Conservation (phyloP, 768 basidiomycete species). For the Pholiota conissans region DNA sequence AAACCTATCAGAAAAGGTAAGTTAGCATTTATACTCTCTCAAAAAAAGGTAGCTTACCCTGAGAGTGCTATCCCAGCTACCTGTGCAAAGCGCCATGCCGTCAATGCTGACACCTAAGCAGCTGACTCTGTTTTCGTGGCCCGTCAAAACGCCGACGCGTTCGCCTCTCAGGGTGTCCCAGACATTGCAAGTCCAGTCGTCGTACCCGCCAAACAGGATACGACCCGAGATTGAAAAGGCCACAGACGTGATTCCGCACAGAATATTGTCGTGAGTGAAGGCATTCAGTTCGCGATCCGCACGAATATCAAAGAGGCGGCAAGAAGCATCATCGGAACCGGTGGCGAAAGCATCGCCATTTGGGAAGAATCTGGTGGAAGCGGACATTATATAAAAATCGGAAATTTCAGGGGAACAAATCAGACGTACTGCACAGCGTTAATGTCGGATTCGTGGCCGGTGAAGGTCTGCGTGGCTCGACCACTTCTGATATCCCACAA, state of each 20-base stretch:
- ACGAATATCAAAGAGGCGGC: conserved; percentile 95
- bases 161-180: conserved; percentile 99
- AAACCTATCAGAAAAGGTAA: conserved; percentile 53
- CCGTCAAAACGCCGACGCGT: conserved; percentile 94
- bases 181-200: conserved; percentile 99
- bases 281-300: conserved; percentile 96
- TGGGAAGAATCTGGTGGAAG: conserved; percentile 85
- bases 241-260: conserved; percentile 98
- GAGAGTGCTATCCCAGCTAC: conserved; percentile 96
- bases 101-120: conserved; percentile 95
- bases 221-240: conserved; percentile 98
- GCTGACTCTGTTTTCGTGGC: conserved; percentile 97
- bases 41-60: conserved; percentile 57
- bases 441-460: conserved; percentile 98
- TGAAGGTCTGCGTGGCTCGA: conserved; percentile 97
- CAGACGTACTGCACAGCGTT: conserved; percentile 92
- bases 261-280: conserved; percentile 98
- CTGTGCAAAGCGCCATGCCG: conserved; percentile 98
- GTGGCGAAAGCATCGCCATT: conserved; percentile 99
- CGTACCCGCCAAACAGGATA: conserved; percentile 97
- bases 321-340: conserved; percentile 98
- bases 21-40: conserved; percentile 8
- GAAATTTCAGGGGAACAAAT: conserved; percentile 6
- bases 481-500: conserved; percentile 99
- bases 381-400: conserved; percentile 15